These are phyloP conservation scores for Rhodotorula sp. DNA, from an alignment of 1,284 basidiomycete genomes.

Conservation along the genomic window DNA sequence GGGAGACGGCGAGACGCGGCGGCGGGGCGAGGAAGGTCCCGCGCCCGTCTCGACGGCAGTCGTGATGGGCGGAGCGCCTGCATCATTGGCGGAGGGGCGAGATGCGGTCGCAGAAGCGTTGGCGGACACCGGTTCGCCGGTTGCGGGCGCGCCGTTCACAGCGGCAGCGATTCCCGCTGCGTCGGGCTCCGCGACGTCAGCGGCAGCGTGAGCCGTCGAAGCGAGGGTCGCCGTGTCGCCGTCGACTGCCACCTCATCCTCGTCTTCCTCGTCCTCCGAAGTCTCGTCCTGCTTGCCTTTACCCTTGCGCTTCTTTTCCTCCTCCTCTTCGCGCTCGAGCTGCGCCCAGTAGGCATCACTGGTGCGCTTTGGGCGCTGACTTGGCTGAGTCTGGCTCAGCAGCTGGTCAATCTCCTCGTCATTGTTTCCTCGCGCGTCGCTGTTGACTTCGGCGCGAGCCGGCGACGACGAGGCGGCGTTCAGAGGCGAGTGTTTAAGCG, in stretches of 20 bases:
- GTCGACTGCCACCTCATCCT: neutral
- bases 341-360: conserved; percentile 21
- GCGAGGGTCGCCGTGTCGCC: neutral
- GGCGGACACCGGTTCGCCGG: conserved; percentile 14
- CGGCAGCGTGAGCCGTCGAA: neutral
- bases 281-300: neutral
- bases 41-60: conserved; percentile 11
- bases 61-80: conserved; percentile 26
- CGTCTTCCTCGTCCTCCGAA: conserved; percentile 1
- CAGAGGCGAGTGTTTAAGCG: conserved; percentile 21
- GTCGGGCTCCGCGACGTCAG: conserved; percentile 1
- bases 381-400: conserved; percentile 20
- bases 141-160: conserved; percentile 14
- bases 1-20: no score
- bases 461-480: neutral
- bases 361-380: neutral
- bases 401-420: conserved; percentile 27
- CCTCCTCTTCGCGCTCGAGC: conserved; percentile 29
- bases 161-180: neutral
- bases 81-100: conserved; percentile 9
- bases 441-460: neutral
- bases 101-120: conserved; percentile 2
- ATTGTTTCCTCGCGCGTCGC: neutral
- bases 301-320: conserved; percentile 18
- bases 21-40: neutral